Evolutionary conservation across 176 grass and related monocot genomes (phyloP).

Genomic region (Musa schizocarpa): DNA sequence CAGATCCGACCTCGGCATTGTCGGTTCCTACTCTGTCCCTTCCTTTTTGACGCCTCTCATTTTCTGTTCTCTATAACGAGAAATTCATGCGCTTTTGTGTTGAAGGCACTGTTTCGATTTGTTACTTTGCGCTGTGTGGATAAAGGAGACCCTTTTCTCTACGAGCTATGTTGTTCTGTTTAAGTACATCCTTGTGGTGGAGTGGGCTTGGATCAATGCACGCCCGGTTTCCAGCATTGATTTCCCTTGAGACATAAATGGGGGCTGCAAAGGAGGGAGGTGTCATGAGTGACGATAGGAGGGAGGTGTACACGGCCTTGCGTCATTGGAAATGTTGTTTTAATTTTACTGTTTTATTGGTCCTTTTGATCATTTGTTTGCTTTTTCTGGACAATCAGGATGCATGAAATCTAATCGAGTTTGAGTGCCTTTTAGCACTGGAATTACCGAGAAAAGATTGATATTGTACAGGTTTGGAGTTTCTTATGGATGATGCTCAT

Average conservation of each 20-base stretch:
- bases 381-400: background rate
- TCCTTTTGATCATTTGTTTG: background rate
- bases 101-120: background rate
- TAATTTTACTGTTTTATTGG: background rate
- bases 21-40: background rate
- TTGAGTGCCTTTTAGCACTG: background rate
- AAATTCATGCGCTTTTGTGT: background rate
- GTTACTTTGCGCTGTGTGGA: background rate
- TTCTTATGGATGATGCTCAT: background rate
- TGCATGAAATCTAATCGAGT: background rate
- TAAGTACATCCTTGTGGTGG: too few species aligned
- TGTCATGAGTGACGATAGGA: too few species aligned
- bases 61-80: background rate
- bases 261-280: too few species aligned
- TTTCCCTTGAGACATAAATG: too few species aligned
- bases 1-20: constrained; percentile 19
- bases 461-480: background rate
- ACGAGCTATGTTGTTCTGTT: background rate
- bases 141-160: background rate
- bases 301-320: too few species aligned
- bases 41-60: background rate
- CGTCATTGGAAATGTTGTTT: background rate
- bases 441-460: background rate
- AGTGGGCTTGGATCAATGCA: too few species aligned
- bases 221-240: too few species aligned